Conservation (phyloP, 2,329 filamentous ascomycete genomes). For the Didymella glomerata region DNA sequence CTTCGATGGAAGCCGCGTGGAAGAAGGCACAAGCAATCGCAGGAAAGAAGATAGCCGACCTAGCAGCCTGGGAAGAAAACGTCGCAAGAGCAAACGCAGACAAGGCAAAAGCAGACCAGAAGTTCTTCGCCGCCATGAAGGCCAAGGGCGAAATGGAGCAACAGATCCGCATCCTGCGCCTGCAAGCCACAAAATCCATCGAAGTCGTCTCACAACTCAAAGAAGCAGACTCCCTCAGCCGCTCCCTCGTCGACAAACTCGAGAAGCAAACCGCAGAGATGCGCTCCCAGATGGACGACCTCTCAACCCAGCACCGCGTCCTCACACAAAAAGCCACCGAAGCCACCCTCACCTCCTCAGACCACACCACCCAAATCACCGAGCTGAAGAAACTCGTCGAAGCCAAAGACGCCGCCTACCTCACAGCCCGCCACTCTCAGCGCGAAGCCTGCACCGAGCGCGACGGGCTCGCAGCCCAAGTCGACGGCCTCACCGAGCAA, state of each 20-base stretch:
- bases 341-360: conserved; percentile 72
- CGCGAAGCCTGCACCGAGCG: conserved; percentile 73
- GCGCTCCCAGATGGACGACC: conserved; percentile 76
- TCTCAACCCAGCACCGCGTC: conserved; percentile 76
- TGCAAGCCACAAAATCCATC: conserved; percentile 87
- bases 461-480: conserved; percentile 77
- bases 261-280: conserved; percentile 91
- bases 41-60: conserved; percentile 85
- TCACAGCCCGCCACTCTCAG: conserved; percentile 68
- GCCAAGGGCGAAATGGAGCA: conserved; percentile 84
- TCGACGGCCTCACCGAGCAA: conserved; percentile 82
- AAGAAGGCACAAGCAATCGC: conserved; percentile 87
- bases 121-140: conserved; percentile 96
- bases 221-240: conserved; percentile 81
- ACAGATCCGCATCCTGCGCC: conserved; percentile 79
- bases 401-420: conserved; percentile 75
- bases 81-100: conserved; percentile 78
- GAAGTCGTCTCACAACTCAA: conserved; percentile 95
- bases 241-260: conserved; percentile 78
- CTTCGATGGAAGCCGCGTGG: conserved; percentile 89
- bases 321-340: conserved; percentile 78
- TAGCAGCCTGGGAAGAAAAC: conserved; percentile 78
- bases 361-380: conserved; percentile 75
- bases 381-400: conserved; percentile 79
- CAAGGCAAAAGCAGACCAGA: conserved; percentile 96